Percentiles rank a stretch among this genome's conserved stretches.
phyloP scores from a whole-genome alignment of 1,284 basidiomycete genomes.

The Malassezia obtusa region DNA sequence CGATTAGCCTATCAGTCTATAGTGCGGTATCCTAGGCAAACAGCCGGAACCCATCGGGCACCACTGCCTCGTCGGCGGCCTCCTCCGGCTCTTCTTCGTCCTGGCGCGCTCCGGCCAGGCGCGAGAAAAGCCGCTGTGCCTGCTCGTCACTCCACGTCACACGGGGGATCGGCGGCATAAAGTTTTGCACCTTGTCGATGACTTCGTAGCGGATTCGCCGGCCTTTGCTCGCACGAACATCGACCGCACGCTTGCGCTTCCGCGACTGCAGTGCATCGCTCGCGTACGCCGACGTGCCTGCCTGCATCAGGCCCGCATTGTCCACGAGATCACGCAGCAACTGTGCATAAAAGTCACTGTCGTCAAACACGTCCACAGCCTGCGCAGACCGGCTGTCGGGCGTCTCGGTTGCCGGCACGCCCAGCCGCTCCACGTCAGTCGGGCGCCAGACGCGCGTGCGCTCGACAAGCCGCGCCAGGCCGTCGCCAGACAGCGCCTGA shows the following conservation, averaged over 20 bases:
- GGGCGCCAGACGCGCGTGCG: constrained; percentile 34
- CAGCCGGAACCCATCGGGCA: constrained; percentile 10
- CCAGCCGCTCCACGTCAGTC: constrained; percentile 13
- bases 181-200: constrained; percentile 41
- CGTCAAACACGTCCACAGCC: constrained; percentile 40
- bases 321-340: constrained; percentile 45
- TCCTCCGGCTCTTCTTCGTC: background rate
- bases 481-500: constrained; percentile 30
- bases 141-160: constrained; percentile 31
- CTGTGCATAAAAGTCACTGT: constrained; percentile 41
- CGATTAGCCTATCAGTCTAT: background rate
- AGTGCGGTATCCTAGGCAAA: constrained; percentile 26
- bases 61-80: too few species aligned
- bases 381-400: background rate
- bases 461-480: constrained; percentile 26
- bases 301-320: constrained; percentile 16
- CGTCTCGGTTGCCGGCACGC: background rate
- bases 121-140: constrained; percentile 33
- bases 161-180: constrained; percentile 43
- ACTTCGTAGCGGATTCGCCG: constrained; percentile 42
- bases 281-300: constrained; percentile 17
- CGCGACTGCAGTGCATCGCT: constrained; percentile 15
- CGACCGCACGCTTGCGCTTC: constrained; percentile 29
- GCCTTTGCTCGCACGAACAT: constrained; percentile 41
- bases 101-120: constrained; percentile 19